Base-by-base conservation (phyloP, 371 early-diverging fungal genomes). In the Mortierella sp. region DNA sequence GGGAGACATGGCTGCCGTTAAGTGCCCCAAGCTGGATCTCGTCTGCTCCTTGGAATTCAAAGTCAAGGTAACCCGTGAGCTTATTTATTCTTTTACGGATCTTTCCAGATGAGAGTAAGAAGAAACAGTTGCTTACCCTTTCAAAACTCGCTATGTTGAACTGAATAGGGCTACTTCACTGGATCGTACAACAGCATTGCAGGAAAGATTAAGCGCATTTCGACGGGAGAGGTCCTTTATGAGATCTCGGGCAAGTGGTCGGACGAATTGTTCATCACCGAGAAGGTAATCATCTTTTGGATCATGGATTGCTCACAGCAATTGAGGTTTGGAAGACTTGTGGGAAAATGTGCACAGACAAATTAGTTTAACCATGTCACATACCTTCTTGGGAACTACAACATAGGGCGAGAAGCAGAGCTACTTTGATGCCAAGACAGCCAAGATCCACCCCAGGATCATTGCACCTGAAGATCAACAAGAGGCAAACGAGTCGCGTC, bases 171-270 rank as follows among this genome's bases (percentile, higher is more conserved):
- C 0, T 95, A 94, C 82, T 97, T 97, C 79, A 89, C 92, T 5
- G 97, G 97, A 7, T 83, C 92, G 24, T 96, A 96, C 88, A 97
- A 98, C 87, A 91, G 94, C 50, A 92, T 98, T 21, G 83, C 88
- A 19, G 99, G 97, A 76, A 96, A 96, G 82, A 96, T 99, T 83
- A 96, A 95, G 75, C 89, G 92, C 54, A 94, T 91, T 34, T 92
- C 95, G 38, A 94, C 96, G 13, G 93, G 93, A 52, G 96, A 97
- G 79, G 88, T 91, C 0, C 84, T 99, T 28, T 95, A 94, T 77
- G 96, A 96, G 19, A 91, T 99, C 71, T 88, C 90, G 16, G 99
- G 99, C 34, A 96, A 96, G 78, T 99, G 99, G 99, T 92, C 96
- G 19, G 94, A 94, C 13, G 91, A 90, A 55, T 90, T 96, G 34